Conservation (phyloP, 306 rosid genomes). For the Castanospermum australe region DNA sequence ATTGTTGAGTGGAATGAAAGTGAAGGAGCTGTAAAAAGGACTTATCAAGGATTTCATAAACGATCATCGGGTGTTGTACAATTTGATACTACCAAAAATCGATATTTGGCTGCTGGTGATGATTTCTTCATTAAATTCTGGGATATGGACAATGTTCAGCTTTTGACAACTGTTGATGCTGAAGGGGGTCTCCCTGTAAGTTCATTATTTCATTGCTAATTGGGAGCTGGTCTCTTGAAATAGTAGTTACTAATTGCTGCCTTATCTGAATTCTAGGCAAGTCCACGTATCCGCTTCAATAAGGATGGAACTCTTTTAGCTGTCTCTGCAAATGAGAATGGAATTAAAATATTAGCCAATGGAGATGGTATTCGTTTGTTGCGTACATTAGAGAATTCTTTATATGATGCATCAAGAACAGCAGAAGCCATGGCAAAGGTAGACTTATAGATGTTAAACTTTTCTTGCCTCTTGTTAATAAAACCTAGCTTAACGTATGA, state of each 20-base stretch:
- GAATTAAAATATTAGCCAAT: conserved; percentile 85
- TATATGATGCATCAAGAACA: conserved; percentile 75
- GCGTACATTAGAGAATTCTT: conserved; percentile 67
- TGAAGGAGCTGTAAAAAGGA: conserved; percentile 94
- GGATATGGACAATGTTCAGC: conserved; percentile 96
- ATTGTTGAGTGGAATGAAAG: conserved; percentile 99
- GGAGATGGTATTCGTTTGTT: conserved; percentile 64
- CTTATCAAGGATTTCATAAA: conserved; percentile 86
- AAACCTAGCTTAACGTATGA: conserved; percentile 12
- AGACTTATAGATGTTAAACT: conserved; percentile 19
- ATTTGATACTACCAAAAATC: conserved; percentile 87
- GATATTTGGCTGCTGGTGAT: conserved; percentile 94
- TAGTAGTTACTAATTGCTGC: conserved; percentile 23
- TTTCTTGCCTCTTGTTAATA: not conserved
- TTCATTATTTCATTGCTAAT: conserved; percentile 25
- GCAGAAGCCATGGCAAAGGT: conserved; percentile 89
- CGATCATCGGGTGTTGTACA: conserved; percentile 87
- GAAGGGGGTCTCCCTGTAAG: conserved; percentile 97
- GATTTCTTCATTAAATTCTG: conserved; percentile 95
- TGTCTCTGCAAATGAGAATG: conserved; percentile 91
- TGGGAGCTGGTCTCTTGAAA: not conserved
- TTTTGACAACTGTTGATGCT: conserved; percentile 84
- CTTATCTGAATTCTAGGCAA: conserved; percentile 60
- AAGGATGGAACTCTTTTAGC: conserved; percentile 93
- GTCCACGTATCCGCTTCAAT: conserved; percentile 96